Percentiles rank a stretch among this genome's conserved stretches.
Evolutionary conservation across 306 rosid genomes (phyloP).

Genomic region (Carpinus viminea): DNA sequence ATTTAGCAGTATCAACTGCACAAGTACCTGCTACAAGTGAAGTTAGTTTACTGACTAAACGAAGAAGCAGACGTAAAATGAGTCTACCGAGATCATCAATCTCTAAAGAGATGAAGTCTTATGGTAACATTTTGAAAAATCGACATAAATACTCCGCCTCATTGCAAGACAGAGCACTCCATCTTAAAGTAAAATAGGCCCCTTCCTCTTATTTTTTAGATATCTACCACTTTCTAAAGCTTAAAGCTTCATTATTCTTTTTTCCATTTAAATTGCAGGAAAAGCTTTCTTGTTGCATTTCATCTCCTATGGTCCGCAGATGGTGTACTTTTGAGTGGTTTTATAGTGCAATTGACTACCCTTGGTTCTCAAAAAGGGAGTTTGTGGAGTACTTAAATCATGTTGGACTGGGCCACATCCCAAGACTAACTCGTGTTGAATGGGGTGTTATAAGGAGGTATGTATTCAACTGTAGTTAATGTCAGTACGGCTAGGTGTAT

Average conservation of each 20-base stretch:
- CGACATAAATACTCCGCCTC: slow-evolving; percentile 44
- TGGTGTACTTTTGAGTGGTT: slow-evolving; percentile 95
- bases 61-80: slow-evolving; percentile 63
- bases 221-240: slow-evolving; percentile 7
- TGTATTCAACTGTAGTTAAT: slow-evolving; percentile 21
- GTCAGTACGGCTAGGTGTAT: slow-evolving; percentile 13
- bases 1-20: slow-evolving; percentile 35
- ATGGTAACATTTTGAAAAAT: slow-evolving; percentile 42
- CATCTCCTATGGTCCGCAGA: slow-evolving; percentile 65
- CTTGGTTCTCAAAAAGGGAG: slow-evolving; percentile 93
- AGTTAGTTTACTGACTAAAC: slow-evolving; percentile 49
- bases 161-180: slow-evolving; percentile 26
- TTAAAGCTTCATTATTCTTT: slow-evolving; percentile 16
- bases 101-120: slow-evolving; percentile 44
- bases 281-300: slow-evolving; percentile 68
- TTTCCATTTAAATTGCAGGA: slow-evolving; percentile 55
- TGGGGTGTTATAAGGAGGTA: slow-evolving; percentile 94
- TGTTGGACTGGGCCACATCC: slow-evolving; percentile 87
- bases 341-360: slow-evolving; percentile 92
- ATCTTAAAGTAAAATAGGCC: slow-evolving; percentile 43
- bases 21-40: slow-evolving; percentile 48
- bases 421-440: slow-evolving; percentile 83
- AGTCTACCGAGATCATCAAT: slow-evolving; percentile 36
- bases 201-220: slow-evolving; percentile 12
- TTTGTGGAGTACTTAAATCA: slow-evolving; percentile 92